These are phyloP conservation scores for Styphnolobium japonicum DNA, from an alignment of 306 rosid genomes.

Conservation along the genomic window DNA sequence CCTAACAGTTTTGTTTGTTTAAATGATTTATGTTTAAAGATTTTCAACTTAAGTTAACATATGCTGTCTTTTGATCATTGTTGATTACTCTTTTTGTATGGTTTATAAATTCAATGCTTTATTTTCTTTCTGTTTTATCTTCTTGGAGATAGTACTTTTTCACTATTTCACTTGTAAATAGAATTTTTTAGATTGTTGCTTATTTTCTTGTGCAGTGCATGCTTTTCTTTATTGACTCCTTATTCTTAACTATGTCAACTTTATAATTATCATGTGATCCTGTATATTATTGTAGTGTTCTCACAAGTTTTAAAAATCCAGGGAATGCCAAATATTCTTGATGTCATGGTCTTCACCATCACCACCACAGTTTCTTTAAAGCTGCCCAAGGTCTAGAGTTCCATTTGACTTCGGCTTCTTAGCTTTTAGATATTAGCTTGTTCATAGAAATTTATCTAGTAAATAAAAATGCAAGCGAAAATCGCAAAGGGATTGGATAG, in stretches of 20 bases:
- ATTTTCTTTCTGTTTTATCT: neutral
- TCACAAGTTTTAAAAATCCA: slow-evolving; percentile 30
- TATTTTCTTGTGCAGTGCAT: neutral
- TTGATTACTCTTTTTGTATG: neutral
- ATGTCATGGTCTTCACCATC: slow-evolving; percentile 22
- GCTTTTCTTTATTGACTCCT: neutral
- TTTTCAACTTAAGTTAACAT: neutral
- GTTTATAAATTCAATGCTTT: neutral
- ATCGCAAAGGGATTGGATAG: slow-evolving; percentile 78
- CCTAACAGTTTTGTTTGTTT: neutral
- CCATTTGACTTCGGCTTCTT: slow-evolving; percentile 16
- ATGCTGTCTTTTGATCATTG: neutral
- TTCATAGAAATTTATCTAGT: slow-evolving; percentile 54
- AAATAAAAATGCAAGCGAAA: slow-evolving; percentile 57
- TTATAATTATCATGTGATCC: neutral
- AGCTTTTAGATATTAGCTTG: slow-evolving; percentile 46
- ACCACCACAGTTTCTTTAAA: slow-evolving; percentile 19
- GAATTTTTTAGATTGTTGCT: neutral
- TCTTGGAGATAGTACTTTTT: neutral
- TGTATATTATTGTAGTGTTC: neutral
- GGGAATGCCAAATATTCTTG: slow-evolving; percentile 40
- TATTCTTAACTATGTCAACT: neutral
- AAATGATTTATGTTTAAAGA: neutral
- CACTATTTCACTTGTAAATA: neutral
- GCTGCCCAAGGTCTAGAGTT: slow-evolving; percentile 29